Base-by-base conservation (phyloP, 2,329 filamentous ascomycete species). In the Boeremia exigua region DNA sequence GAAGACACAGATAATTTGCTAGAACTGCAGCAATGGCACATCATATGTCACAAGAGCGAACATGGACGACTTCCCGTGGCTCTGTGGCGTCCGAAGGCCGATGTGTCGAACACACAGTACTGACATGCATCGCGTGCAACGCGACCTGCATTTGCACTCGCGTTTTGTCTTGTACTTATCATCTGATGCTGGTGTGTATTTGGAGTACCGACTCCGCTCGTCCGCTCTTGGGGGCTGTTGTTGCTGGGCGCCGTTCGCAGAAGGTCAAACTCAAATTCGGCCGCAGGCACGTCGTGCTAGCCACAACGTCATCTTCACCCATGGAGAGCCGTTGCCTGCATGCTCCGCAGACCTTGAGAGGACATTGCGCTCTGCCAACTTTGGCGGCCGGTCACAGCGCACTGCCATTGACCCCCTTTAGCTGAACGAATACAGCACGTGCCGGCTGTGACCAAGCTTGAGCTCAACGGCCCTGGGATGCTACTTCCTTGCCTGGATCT, bases 401-500 rank as follows among this genome's bases (percentile, higher is more conserved):
- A 38, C 29, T 44, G 40, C 40, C 45, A 30, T 29, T 36, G 47
- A 37, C 29, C 25, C 37, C 32, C 34, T 43, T 34, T 23, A 59
- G 39, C 46, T 36, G 42, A 36, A 40, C 19, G 47, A 38, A 37
- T 11, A 43, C 23, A 27, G 33, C 49, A 43, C 30, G 44, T 43
- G 44, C 55, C 45, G 50, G 55, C 46, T 25, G 29, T 42, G 44
- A 48, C 44, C 44, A 45, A 47, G 47, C 12, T 56, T 45, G 33
- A 36, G 46, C n/a, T 50, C 47, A n/a, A 44, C 11, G 28, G 30
- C 29, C 43, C 49, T 47, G 17, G 43, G 38, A 48, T 45, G 48
- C 30, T 52, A 33, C 34, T 56, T 56, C 52, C 56, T 59, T 42
- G 49, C 49, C 54, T 56, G 32, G 49, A 47, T 56, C 27, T 36